Conservation (phyloP, 2,329 filamentous ascomycete genomes). For the Aotearoamyces nothofagi region DNA sequence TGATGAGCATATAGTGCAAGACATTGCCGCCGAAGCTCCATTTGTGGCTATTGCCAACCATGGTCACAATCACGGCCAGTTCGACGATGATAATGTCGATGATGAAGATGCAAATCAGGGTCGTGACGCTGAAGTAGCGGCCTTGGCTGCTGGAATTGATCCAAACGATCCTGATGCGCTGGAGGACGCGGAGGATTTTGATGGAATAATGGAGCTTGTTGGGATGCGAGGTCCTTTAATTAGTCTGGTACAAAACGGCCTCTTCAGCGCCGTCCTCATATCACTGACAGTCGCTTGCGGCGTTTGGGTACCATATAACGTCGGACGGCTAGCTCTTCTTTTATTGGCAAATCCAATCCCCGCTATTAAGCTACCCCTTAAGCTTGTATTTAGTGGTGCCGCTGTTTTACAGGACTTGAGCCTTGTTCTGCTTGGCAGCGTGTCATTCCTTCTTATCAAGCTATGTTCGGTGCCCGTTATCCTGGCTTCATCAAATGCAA, state of each 20-base stretch:
- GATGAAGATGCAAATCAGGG: constrained; percentile 19
- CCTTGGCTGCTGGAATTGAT: constrained; percentile 55
- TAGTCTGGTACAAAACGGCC: constrained; percentile 82
- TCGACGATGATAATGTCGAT: constrained; percentile 5
- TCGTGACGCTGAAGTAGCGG: constrained; percentile 44
- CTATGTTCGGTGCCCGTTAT: constrained; percentile 7
- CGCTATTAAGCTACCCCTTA: constrained; percentile 54
- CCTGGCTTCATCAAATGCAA: constrained; percentile 7
- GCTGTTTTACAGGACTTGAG: constrained; percentile 65
- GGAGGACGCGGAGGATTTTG: constrained; percentile 84
- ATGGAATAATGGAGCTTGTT: constrained; percentile 89
- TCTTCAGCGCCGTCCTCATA: constrained; percentile 86
- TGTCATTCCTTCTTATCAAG: constrained; percentile 22
- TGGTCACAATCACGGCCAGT: constrained; percentile 13
- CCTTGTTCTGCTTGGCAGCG: constrained; percentile 46
- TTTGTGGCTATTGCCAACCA: constrained; percentile 32
- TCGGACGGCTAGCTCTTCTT: constrained; percentile 72
- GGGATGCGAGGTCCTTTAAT: constrained; percentile 90
- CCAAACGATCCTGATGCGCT: constrained; percentile 62
- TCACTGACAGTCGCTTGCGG: constrained; percentile 73
- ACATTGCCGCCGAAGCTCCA: constrained; percentile 42
- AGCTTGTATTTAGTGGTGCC: constrained; percentile 56
- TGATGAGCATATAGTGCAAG: constrained; percentile 43
- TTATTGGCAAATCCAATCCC: constrained; percentile 62
- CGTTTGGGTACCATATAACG: constrained; percentile 83